Base-by-base conservation (phyloP, 1,284 basidiomycete genomes). In the Puccinia novopanici region DNA sequence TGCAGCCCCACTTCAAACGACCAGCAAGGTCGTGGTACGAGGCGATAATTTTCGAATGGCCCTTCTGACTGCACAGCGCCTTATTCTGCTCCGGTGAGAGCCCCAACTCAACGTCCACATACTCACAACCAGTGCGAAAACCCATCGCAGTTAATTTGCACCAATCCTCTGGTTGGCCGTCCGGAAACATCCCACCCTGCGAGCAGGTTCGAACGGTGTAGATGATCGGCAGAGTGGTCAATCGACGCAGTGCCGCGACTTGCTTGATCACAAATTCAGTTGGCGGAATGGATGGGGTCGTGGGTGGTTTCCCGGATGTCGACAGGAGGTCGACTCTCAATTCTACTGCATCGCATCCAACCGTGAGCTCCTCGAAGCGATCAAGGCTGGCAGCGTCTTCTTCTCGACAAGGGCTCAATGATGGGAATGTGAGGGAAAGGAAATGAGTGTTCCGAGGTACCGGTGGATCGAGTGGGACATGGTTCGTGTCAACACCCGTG, bases 21-120 rank as follows among this genome's bases (percentile, higher is more conserved):
- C 96, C 95, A 55, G 90, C 91, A 91, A 92, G 94, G 85, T 99
- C 95, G 85, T 98, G 95, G 90, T 91, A 96, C 13, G 94, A 97
- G 0, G 94, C 93, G 81, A 99, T 91, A 84, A 98, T 90, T 83
- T 92, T 89, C 0, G 92, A 91, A 59, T 88, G 85, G 0, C 93
- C 91, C 85, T 94, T 95, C 75, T 87, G 87, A 1, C 88, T 85
- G 40, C 88, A 86, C 72, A 98, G 87, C 1, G 89, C 88, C 27
- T 88, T 88, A 75, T 95, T 90, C 65, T 88, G 85, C 73, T 89
- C 88, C 81, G 90, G 88, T 0, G 92, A 89, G 87, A 92, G 92
- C 0, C 90, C 89, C 76, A 94, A 90, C 87, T 99, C 96, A 74
- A 98, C 89, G 83, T 99, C 96, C 83, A 99, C 87, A 85, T 95